phyloP scores from a whole-genome alignment of 148 eudicot species.

The Silene conica region DNA sequence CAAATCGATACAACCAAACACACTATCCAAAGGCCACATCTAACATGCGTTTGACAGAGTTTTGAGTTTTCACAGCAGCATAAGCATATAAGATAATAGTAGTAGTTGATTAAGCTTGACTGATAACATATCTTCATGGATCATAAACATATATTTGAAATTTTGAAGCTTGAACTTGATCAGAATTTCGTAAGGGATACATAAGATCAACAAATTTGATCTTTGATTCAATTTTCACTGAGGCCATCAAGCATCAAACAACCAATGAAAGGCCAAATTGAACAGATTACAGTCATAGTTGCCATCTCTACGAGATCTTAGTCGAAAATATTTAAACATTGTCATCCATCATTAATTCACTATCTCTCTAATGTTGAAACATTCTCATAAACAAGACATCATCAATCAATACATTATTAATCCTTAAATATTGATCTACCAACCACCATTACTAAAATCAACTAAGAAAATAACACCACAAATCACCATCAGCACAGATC shows the following conservation, averaged over 20 bases:
- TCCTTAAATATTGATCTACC: neutral
- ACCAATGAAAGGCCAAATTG: neutral
- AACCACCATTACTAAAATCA: conserved; percentile 11
- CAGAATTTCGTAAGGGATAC: neutral
- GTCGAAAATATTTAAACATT: neutral
- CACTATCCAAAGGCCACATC: neutral
- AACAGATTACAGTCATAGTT: conserved; percentile 5
- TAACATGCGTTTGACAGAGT: neutral
- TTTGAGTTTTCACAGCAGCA: neutral
- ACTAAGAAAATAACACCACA: neutral
- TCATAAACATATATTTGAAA: neutral
- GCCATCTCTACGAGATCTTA: neutral
- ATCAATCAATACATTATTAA: neutral
- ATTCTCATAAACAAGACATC: neutral
- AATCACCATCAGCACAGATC: conserved; percentile 9
- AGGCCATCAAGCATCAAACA: neutral
- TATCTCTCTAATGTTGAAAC: conserved; percentile 3
- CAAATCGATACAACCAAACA: neutral
- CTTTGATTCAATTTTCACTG: neutral
- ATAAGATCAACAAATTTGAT: conserved; percentile 9
- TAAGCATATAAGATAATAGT: neutral
- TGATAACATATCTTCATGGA: neutral
- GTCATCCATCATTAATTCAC: neutral
- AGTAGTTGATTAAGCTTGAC: neutral
- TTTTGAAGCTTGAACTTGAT: neutral